phyloP scores from a whole-genome alignment of 2,329 filamentous ascomycete genomes.

The Fusarium devonianum region DNA sequence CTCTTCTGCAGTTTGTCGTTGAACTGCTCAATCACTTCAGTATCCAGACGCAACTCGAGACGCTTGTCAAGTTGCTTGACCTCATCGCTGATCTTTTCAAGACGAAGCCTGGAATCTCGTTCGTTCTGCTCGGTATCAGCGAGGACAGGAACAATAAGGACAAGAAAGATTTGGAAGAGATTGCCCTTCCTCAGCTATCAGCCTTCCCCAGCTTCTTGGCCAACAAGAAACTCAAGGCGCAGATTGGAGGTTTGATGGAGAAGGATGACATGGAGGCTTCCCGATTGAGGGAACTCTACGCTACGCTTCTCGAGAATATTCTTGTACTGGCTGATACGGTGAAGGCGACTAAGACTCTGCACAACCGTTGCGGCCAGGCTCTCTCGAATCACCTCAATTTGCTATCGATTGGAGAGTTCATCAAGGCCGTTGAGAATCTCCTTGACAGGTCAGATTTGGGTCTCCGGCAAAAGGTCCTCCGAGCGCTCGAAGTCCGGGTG shows the following conservation, averaged over 20 bases:
- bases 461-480: constrained; percentile 79
- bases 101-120: constrained; percentile 76
- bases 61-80: constrained; percentile 78
- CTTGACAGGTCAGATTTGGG: constrained; percentile 78
- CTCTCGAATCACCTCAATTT: constrained; percentile 83
- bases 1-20: constrained; percentile 75
- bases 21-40: constrained; percentile 77
- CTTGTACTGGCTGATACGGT: constrained; percentile 71
- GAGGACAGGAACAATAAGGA: constrained; percentile 58
- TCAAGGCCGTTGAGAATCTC: constrained; percentile 84
- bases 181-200: constrained; percentile 62
- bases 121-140: constrained; percentile 69
- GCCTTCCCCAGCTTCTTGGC: constrained; percentile 65
- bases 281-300: constrained; percentile 74
- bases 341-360: constrained; percentile 62
- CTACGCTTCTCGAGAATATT: constrained; percentile 70
- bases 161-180: constrained; percentile 57
- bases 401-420: constrained; percentile 85
- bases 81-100: constrained; percentile 79
- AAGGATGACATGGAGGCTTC: constrained; percentile 70
- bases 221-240: constrained; percentile 62
- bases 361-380: constrained; percentile 70
- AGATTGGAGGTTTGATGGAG: constrained; percentile 64
- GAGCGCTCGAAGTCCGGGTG: constrained; percentile 81
- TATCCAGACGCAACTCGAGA: constrained; percentile 77